Evolutionary conservation across 1,284 basidiomycete species (phyloP).

Genomic region (Ustilago crameri): DNA sequence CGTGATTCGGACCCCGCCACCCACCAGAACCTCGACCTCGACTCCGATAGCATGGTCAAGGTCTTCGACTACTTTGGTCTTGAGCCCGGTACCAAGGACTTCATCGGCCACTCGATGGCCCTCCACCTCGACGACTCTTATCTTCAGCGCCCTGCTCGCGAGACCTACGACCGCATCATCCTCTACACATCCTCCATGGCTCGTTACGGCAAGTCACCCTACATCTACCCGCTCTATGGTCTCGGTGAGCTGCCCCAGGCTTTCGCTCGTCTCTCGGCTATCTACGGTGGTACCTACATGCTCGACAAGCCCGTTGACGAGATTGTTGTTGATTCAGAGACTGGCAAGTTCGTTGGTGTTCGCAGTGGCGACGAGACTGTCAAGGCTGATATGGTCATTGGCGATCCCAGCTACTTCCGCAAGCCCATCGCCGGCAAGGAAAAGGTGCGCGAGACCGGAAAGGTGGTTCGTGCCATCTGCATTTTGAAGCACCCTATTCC

Average conservation of each 20-base stretch:
- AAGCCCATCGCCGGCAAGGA: conserved; percentile 75
- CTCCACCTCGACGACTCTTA: conserved; percentile 97
- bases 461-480: conserved; percentile 96
- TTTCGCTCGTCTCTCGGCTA: conserved; percentile 92
- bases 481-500: conserved; percentile 98
- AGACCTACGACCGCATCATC: conserved; percentile 92
- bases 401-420: conserved; percentile 94
- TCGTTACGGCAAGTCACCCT: conserved; percentile 98
- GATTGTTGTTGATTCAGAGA: conserved; percentile 82
- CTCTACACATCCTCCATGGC: conserved; percentile 99
- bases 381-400: conserved; percentile 97
- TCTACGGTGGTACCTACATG: conserved; percentile 99
- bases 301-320: conserved; percentile 94
- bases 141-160: conserved; percentile 88
- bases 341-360: conserved; percentile 92
- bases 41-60: conserved; percentile 64
- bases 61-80: conserved; percentile 96
- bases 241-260: conserved; percentile 98
- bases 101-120: conserved; percentile 99
- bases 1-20: conserved; percentile 92
- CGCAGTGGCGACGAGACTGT: conserved; percentile 90
- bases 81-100: conserved; percentile 97
- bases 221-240: conserved; percentile 99
- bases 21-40: conserved; percentile 76
- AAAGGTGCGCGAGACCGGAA: conserved; percentile 86